Evolutionary conservation across 164 flowering plant genomes (phyloP), one percentile per base, ranked within the genome.

Genomic region (Protea cynaroides): DNA sequence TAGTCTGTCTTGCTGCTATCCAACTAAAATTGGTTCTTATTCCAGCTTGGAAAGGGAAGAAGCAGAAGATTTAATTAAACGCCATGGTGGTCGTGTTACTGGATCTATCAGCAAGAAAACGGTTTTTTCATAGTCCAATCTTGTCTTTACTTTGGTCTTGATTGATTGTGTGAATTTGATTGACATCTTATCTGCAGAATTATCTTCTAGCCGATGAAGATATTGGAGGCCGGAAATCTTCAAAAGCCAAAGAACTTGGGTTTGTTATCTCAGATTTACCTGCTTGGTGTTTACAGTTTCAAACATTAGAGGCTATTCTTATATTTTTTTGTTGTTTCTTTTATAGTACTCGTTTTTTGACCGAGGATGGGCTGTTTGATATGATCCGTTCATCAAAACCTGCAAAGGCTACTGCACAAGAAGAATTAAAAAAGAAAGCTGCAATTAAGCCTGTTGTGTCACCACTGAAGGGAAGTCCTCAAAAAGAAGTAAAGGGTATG

Each of bases 1-100:
- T n/a, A n/a, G n/a, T 90, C 86, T 29, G 34, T 8, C 8, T 40
- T 40, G 4, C 8, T 40, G 46, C 8, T 12, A 40, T 9, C 4
- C 46, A 4, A 40, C 8, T 40, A 10, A 40, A 40, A 8, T 12
- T 40, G 46, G 46, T 40, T 40, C 8, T 40, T 4, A 9, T 40
- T 4, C 89, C 86, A 91, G 98, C 77, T 82, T 94, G 80, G 98
- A 91, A 78, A 84, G 97, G 78, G 98, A 91, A 79, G 97, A 91
- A 72, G 97, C 98, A 18, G 98, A 94, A 77, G 95, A 85, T 76
- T 73, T 94, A 71, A 91, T 94, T 53, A 94, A 94, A 71, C 88
- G 97, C 15, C 87, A 90, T 77, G 98, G 96, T 34, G 98, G 98
- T 50, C 97, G 98, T 69, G 82, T 90, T 52, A 93, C 98, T 72